Percentiles rank a stretch among this genome's conserved stretches.
phyloP scores from a whole-genome alignment of 2,329 filamentous ascomycete species.

The Talaromyces rugulosus region DNA sequence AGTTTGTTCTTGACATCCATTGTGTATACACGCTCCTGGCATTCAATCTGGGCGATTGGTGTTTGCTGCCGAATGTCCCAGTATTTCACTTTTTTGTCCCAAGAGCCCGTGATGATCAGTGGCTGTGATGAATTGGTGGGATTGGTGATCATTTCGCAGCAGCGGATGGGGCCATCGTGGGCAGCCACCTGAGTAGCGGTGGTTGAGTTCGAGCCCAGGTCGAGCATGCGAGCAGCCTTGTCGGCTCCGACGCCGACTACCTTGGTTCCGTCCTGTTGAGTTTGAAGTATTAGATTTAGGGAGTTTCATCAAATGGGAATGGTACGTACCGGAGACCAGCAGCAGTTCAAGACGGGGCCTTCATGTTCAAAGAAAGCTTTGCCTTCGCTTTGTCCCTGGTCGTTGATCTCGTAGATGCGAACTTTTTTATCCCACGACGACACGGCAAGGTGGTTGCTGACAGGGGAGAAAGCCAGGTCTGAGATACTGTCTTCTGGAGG shows the following conservation, averaged over 20 bases:
- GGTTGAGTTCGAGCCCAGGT: slow-evolving; percentile 60
- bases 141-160: slow-evolving; percentile 73
- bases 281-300: background rate
- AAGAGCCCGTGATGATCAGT: slow-evolving; percentile 81
- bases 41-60: slow-evolving; percentile 44
- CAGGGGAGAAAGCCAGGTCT: slow-evolving; percentile 75
- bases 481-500: slow-evolving; percentile 88
- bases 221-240: slow-evolving; percentile 84
- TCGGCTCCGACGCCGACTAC: slow-evolving; percentile 84
- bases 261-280: slow-evolving; percentile 77
- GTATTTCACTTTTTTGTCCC: slow-evolving; percentile 56
- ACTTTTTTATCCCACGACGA: slow-evolving; percentile 98
- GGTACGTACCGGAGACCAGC: slow-evolving; percentile 76
- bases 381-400: slow-evolving; percentile 72
- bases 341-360: slow-evolving; percentile 75
- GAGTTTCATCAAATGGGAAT: background rate
- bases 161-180: slow-evolving; percentile 78
- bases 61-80: slow-evolving; percentile 52
- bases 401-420: slow-evolving; percentile 87
- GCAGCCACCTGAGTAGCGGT: slow-evolving; percentile 66
- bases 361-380: slow-evolving; percentile 84
- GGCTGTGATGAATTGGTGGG: slow-evolving; percentile 47
- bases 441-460: slow-evolving; percentile 77
- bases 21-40: slow-evolving; percentile 63
- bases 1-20: slow-evolving; percentile 89